Evolutionary conservation across 2,329 filamentous ascomycete genomes (phyloP).

Genomic region (Elsinoe ampelina): DNA sequence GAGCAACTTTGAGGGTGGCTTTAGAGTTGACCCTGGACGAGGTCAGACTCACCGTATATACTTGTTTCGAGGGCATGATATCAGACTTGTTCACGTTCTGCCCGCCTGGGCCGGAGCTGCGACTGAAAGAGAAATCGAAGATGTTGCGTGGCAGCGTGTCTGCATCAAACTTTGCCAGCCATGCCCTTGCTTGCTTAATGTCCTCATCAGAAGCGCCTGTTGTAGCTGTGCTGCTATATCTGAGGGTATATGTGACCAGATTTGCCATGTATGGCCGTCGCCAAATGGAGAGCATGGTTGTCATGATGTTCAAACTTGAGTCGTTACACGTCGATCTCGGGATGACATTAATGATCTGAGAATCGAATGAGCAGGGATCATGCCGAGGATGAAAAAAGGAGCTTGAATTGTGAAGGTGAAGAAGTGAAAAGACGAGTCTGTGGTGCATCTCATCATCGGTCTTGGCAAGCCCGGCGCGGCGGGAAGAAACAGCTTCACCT

Average conservation of each 20-base stretch:
- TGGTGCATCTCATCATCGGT: background rate
- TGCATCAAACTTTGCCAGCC: conserved; percentile 46
- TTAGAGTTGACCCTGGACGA: conserved; percentile 53
- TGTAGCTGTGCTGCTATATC: background rate
- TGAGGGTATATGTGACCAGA: background rate
- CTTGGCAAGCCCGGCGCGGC: background rate
- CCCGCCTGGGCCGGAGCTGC: conserved; percentile 55
- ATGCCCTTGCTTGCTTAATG: conserved; percentile 27
- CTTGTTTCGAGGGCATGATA: conserved; percentile 4
- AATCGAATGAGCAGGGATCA: too few species aligned
- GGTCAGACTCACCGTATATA: conserved; percentile 3
- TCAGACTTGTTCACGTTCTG: conserved; percentile 61
- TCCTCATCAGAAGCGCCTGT: conserved; percentile 13
- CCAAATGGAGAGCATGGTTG: background rate
- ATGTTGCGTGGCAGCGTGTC: conserved; percentile 48
- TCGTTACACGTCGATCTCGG: too few species aligned
- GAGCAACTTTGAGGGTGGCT: conserved; percentile 51
- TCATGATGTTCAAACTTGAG: too few species aligned
- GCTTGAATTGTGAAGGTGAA: background rate
- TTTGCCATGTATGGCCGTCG: background rate
- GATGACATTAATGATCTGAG: too few species aligned
- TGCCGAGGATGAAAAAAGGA: too few species aligned
- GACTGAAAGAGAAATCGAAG: conserved; percentile 52
- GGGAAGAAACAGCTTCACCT: background rate
- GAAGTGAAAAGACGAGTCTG: background rate